These are phyloP conservation scores for Nakaseomyces kungkrabaensis DNA, from an alignment of 1,139 yeast species.

Conservation along the genomic window DNA sequence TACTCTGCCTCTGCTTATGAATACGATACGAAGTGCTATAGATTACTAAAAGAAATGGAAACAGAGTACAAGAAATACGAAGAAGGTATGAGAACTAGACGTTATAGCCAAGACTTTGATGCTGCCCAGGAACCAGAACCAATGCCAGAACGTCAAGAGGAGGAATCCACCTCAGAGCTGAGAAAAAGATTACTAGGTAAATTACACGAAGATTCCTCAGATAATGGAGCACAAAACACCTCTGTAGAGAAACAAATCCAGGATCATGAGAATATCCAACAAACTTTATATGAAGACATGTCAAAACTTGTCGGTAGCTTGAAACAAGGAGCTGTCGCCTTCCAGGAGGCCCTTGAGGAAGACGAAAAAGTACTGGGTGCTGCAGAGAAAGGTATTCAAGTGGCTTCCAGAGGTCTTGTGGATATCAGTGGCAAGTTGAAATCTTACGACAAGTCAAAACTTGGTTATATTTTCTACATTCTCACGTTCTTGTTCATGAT, in stretches of 20 bases:
- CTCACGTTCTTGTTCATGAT: conserved; percentile 23
- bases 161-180: conserved; percentile 24
- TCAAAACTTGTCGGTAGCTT: conserved; percentile 29
- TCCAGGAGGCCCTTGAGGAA: conserved; percentile 31
- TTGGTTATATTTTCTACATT: conserved; percentile 30
- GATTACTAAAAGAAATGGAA: conserved; percentile 5
- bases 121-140: conserved; percentile 6
- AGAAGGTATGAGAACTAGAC: conserved; percentile 11
- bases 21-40: background rate
- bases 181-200: conserved; percentile 27
- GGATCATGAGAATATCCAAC: conserved; percentile 31
- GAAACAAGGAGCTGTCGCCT: conserved; percentile 33
- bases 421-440: conserved; percentile 25
- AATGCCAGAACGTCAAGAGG: conserved; percentile 9
- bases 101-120: conserved; percentile 28
- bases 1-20: background rate
- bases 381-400: conserved; percentile 33
- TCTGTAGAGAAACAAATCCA: conserved; percentile 29
- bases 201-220: conserved; percentile 4
- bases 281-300: conserved; percentile 31
- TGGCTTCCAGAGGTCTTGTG: conserved; percentile 29
- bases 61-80: conserved; percentile 13
- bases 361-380: conserved; percentile 32
- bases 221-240: conserved; percentile 9
- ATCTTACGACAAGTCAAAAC: conserved; percentile 26